Evolutionary conservation across 768 basidiomycete genomes (phyloP).

Genomic region (Macrolepiota albuminosa): DNA sequence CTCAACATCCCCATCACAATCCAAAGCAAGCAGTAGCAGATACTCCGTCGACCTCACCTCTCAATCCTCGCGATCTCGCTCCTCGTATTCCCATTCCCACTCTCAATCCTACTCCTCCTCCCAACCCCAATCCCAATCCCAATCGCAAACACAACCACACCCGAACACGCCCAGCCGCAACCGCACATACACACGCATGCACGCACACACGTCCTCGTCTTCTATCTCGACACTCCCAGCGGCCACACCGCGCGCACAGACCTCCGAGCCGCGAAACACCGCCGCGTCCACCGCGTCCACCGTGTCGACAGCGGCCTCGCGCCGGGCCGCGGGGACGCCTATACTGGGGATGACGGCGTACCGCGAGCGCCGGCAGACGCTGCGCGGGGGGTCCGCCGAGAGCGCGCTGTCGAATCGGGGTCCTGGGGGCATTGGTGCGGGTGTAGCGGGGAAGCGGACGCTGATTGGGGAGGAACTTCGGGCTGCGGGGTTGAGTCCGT

Average conservation of each 20-base stretch:
- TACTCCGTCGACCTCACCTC: constrained; percentile 41
- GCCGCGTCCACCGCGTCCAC: background rate
- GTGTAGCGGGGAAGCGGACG: constrained; percentile 34
- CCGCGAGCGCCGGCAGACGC: constrained; percentile 48
- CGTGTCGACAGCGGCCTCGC: background rate
- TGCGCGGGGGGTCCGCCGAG: constrained; percentile 68
- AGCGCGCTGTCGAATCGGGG: constrained; percentile 38
- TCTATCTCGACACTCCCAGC: background rate
- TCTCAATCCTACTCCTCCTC: constrained; percentile 1
- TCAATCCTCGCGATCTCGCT: background rate
- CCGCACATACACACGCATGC: background rate
- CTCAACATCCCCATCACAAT: background rate
- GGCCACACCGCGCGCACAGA: background rate
- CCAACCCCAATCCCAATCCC: background rate
- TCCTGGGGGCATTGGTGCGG: constrained; percentile 14
- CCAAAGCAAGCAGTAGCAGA: background rate
- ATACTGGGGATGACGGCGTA: constrained; percentile 18
- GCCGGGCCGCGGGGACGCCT: constrained; percentile 4
- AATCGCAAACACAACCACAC: background rate
- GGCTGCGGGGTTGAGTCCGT: constrained; percentile 60
- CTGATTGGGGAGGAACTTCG: constrained; percentile 65
- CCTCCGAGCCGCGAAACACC: background rate
- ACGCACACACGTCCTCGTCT: background rate
- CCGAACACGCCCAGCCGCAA: background rate
- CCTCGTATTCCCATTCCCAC: background rate